Conservation (phyloP, 768 basidiomycete genomes). For the Leccinum variicolor region DNA sequence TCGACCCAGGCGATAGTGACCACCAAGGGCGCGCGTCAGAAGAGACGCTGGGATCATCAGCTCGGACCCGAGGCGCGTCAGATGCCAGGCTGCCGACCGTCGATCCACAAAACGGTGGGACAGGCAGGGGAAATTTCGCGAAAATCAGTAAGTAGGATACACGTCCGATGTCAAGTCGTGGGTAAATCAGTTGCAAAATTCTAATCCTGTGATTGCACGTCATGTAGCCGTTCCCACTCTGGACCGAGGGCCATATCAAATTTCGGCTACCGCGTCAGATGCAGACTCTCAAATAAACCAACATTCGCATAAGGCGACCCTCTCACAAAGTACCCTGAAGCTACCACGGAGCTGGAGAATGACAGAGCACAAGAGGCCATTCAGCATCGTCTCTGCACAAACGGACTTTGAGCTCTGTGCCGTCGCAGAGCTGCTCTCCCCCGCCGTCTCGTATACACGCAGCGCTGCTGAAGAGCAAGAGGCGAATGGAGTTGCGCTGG, state of each 20-base stretch:
- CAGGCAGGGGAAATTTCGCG: slow-evolving; percentile 18
- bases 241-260: slow-evolving; percentile 17
- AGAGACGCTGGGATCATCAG: slow-evolving; percentile 30
- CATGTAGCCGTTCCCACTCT: slow-evolving; percentile 20
- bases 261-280: slow-evolving; percentile 6
- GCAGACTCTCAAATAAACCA: slow-evolving; percentile 13
- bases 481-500: slow-evolving; percentile 17
- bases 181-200: slow-evolving; percentile 17
- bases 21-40: slow-evolving; percentile 33
- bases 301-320: slow-evolving; percentile 22
- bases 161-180: slow-evolving; percentile 13
- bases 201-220: slow-evolving; percentile 22
- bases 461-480: slow-evolving; percentile 28
- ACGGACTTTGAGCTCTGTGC: slow-evolving; percentile 51
- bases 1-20: slow-evolving; percentile 36
- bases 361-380: slow-evolving; percentile 30
- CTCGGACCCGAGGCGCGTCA: slow-evolving; percentile 63
- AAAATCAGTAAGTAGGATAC: slow-evolving; percentile 29
- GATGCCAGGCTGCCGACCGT: slow-evolving; percentile 46
- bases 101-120: slow-evolving; percentile 27
- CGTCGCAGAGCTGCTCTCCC: slow-evolving; percentile 47
- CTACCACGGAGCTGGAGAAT: slow-evolving; percentile 18
- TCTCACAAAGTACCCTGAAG: slow-evolving; percentile 25
- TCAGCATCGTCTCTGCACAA: slow-evolving; percentile 43
- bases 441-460: slow-evolving; percentile 24